Evolutionary conservation across 768 basidiomycete genomes (phyloP).

Genomic region (Amanita pseudoporphyria): DNA sequence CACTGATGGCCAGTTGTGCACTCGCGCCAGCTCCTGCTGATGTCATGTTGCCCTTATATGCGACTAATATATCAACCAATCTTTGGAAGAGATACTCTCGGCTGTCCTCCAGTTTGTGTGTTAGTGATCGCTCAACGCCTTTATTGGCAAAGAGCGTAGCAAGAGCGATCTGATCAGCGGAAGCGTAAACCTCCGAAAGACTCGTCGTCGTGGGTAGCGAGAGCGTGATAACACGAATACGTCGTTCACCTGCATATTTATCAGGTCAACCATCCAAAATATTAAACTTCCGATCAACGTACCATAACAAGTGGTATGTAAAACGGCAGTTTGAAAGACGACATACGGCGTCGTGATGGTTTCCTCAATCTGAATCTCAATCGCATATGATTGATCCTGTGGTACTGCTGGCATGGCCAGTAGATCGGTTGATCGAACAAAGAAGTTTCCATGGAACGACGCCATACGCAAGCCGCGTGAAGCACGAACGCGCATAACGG

Average conservation of each 20-base stretch:
- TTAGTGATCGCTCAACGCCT: slow-evolving; percentile 81
- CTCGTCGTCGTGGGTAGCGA: slow-evolving; percentile 84
- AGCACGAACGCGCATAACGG: slow-evolving; percentile 97
- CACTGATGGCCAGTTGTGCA: slow-evolving; percentile 84
- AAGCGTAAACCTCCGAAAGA: slow-evolving; percentile 83
- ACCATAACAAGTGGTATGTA: slow-evolving; percentile 93
- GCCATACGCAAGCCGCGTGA: slow-evolving; percentile 93
- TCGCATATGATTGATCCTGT: slow-evolving; percentile 90
- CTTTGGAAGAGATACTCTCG: slow-evolving; percentile 79
- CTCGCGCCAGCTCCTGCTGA: slow-evolving; percentile 88
- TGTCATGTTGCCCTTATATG: slow-evolving; percentile 96
- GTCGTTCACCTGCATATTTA: slow-evolving; percentile 50
- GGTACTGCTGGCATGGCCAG: slow-evolving; percentile 94
- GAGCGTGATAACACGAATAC: slow-evolving; percentile 84
- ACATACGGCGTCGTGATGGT: slow-evolving; percentile 85
- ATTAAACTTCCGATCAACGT: neutral
- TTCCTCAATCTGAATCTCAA: slow-evolving; percentile 95
- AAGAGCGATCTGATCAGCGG: slow-evolving; percentile 83
- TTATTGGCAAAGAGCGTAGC: slow-evolving; percentile 83
- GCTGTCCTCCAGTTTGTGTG: slow-evolving; percentile 83
- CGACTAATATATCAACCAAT: slow-evolving; percentile 72
- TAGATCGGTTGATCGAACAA: slow-evolving; percentile 93
- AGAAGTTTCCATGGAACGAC: slow-evolving; percentile 98
- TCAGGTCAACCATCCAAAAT: neutral
- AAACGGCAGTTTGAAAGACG: slow-evolving; percentile 88